These are phyloP conservation scores for Eucalyptus sp. DNA, from an alignment of 345 rosid genomes.

Conservation along the genomic window DNA sequence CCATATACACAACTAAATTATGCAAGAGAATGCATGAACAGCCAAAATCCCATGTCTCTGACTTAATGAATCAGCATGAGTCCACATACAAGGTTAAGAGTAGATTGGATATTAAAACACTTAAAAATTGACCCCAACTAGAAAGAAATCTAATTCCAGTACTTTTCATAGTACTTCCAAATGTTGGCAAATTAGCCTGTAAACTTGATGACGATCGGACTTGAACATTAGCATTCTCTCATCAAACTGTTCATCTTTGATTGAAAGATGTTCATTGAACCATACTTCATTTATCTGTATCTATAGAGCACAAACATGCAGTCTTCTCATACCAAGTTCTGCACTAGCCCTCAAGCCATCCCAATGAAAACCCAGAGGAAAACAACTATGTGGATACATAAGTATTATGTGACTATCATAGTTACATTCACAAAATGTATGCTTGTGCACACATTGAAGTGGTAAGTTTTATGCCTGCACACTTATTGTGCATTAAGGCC, in stretches of 20 bases:
- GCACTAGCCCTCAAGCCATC: not conserved
- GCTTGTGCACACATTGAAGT: not conserved
- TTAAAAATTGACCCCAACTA: not conserved
- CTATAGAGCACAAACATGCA: not conserved
- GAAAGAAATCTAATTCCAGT: not conserved
- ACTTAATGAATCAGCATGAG: not conserved
- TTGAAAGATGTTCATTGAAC: not conserved
- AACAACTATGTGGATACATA: not conserved
- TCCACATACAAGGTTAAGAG: not conserved
- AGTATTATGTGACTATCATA: not conserved
- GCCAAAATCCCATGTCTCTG: not conserved
- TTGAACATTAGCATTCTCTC: not conserved
- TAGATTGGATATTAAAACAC: not conserved
- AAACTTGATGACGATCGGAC: not conserved
- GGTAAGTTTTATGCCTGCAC: not conserved
- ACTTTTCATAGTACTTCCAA: not conserved
- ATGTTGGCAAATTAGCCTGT: not conserved
- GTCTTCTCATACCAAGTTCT: not conserved
- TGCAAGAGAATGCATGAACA: not conserved
- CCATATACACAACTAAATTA: not conserved
- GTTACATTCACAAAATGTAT: not conserved
- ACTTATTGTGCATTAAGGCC: not conserved
- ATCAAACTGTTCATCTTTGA: not conserved
- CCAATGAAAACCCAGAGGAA: not conserved
- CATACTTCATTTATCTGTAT: not conserved